Conservation (phyloP, 176 grass and related monocot genomes). For the Oryza coarctata region DNA sequence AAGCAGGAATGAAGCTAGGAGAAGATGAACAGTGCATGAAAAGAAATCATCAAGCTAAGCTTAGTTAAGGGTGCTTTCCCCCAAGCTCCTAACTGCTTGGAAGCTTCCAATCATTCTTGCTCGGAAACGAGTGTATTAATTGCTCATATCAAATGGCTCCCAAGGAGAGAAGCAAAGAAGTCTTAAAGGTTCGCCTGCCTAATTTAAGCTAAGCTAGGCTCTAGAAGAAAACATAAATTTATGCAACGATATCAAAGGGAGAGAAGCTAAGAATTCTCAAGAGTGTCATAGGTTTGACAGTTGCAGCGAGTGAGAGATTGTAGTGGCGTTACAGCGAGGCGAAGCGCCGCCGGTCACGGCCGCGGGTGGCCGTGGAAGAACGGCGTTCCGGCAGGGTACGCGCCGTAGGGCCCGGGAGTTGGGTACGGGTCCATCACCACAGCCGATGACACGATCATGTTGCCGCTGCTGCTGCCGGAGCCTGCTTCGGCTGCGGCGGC, state of each 20-base stretch:
- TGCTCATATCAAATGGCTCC: slow-evolving; percentile 39
- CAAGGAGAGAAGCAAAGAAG: slow-evolving; percentile 32
- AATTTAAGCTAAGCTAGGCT: slow-evolving; percentile 48
- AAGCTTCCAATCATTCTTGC: slow-evolving; percentile 46
- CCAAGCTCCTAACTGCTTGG: slow-evolving; percentile 45
- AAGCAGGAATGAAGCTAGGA: background rate
- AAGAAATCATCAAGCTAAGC: slow-evolving; percentile 23
- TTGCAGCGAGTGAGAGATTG: slow-evolving; percentile 35
- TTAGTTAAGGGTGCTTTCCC: background rate
- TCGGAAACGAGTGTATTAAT: slow-evolving; percentile 31
- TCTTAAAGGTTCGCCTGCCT: slow-evolving; percentile 36
- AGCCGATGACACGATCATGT: slow-evolving; percentile 57
- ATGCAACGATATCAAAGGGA: slow-evolving; percentile 40
- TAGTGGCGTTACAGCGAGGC: slow-evolving; percentile 41
- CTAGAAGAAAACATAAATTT: slow-evolving; percentile 52
- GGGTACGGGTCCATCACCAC: slow-evolving; percentile 89
- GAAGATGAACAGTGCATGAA: slow-evolving; percentile 19
- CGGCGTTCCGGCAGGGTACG: slow-evolving; percentile 51
- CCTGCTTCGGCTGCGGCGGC: slow-evolving; percentile 35
- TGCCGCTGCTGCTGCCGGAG: slow-evolving; percentile 21
- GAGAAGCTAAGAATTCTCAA: slow-evolving; percentile 38
- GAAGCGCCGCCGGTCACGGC: slow-evolving; percentile 24
- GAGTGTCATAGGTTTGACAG: no score
- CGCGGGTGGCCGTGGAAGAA: slow-evolving; percentile 68
- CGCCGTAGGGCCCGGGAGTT: slow-evolving; percentile 55